These are phyloP conservation scores for Penicillium goetzii DNA, from an alignment of 495 filamentous ascomycete species.

Conservation along the genomic window DNA sequence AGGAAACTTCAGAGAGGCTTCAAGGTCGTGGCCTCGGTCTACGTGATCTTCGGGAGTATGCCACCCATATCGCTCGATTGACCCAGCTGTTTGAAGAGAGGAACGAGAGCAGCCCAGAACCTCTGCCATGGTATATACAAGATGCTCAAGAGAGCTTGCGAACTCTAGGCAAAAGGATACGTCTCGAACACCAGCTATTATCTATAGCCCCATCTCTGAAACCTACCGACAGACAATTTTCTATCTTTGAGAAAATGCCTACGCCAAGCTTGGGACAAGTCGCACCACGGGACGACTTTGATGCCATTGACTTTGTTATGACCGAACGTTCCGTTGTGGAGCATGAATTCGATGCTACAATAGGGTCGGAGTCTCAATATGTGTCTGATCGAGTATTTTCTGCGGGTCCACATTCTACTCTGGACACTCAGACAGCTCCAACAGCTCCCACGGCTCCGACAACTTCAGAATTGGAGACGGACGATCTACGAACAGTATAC, in stretches of 20 bases:
- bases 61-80: neutral
- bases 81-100: neutral
- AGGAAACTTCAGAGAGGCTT: neutral
- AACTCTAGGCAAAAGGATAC: neutral
- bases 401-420: neutral
- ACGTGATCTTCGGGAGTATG: neutral
- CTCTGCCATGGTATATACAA: neutral
- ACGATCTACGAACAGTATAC: neutral
- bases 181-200: neutral
- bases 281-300: neutral
- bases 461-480: neutral
- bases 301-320: neutral
- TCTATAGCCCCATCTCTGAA: neutral
- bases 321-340: neutral
- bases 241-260: neutral
- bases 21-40: neutral
- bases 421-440: neutral
- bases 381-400: constrained; percentile 7
- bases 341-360: neutral
- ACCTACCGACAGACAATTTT: neutral
- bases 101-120: neutral
- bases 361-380: constrained; percentile 1
- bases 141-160: neutral
- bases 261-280: neutral
- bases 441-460: neutral